Evolutionary conservation across 306 rosid species (phyloP).

Genomic region (Parietaria judaica): DNA sequence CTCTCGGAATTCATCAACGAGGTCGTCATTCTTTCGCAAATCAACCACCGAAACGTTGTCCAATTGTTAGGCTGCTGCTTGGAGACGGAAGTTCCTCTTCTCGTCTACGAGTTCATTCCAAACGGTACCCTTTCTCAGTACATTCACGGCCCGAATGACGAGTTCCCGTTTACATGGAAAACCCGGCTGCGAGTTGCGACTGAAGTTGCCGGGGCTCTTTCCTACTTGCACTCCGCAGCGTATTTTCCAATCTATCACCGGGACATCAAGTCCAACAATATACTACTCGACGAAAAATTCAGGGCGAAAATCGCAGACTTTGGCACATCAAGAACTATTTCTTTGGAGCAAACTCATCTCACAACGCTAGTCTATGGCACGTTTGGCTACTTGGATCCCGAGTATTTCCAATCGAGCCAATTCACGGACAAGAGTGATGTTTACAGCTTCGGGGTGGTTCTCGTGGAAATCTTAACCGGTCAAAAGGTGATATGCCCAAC

Average conservation of each 20-base stretch:
- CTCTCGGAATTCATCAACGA: constrained; percentile 13
- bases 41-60: constrained; percentile 8
- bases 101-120: constrained; percentile 9
- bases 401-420: too few relatives aligned
- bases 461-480: neutral
- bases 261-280: constrained; percentile 23
- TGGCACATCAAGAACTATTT: constrained; percentile 24
- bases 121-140: too few relatives aligned
- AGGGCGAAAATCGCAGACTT: constrained; percentile 24
- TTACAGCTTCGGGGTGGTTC: too few relatives aligned
- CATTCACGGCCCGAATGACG: too few relatives aligned
- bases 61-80: neutral
- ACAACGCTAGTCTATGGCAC: constrained; percentile 4
- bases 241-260: constrained; percentile 18
- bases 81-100: neutral
- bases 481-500: constrained; percentile 2
- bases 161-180: neutral
- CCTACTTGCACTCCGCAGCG: constrained; percentile 15
- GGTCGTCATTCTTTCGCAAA: constrained; percentile 23
- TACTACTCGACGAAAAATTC: constrained; percentile 17
- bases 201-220: constrained; percentile 21
- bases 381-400: too few relatives aligned
- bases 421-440: too few relatives aligned
- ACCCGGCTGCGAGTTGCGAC: constrained; percentile 12
- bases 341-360: constrained; percentile 21